Conservation (phyloP, 2,329 filamentous ascomycete genomes). For the Penicillium sclerotiorum region DNA sequence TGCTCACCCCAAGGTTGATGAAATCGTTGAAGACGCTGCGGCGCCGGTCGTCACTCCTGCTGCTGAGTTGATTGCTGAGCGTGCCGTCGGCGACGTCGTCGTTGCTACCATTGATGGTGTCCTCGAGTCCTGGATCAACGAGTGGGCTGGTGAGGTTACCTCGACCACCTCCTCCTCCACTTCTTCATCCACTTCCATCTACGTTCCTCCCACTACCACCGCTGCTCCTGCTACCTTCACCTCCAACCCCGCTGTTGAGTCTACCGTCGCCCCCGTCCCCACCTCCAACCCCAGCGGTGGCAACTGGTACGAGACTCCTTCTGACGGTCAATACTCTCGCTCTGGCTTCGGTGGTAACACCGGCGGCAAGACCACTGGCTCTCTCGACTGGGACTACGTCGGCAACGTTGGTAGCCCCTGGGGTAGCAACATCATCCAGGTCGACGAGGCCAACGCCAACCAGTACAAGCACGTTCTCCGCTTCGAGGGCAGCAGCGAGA, state of each 20-base stretch:
- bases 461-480: constrained; percentile 41
- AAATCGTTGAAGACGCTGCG: constrained; percentile 4
- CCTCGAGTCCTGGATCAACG: constrained; percentile 39
- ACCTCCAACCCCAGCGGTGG: constrained; percentile 13
- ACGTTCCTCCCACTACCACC: constrained; percentile 16
- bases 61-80: constrained; percentile 19
- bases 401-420: constrained; percentile 43
- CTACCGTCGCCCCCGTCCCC: constrained; percentile 14
- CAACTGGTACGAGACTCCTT: not conserved
- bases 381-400: constrained; percentile 26
- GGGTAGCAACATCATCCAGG: constrained; percentile 45
- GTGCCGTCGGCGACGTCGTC: constrained; percentile 36
- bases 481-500: constrained; percentile 33
- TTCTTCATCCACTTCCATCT: constrained; percentile 17
- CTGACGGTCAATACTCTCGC: constrained; percentile 25
- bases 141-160: constrained; percentile 32
- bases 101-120: constrained; percentile 37
- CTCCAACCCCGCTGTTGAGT: constrained; percentile 12
- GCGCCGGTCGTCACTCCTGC: constrained; percentile 3
- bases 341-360: constrained; percentile 35
- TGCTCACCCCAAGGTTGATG: constrained; percentile 23
- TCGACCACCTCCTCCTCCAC: constrained; percentile 16
- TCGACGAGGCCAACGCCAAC: constrained; percentile 34
- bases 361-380: constrained; percentile 21
- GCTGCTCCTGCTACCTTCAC: constrained; percentile 2